phyloP scores from a whole-genome alignment of 192 early-diverging fungal species.

The Gaertneriomyces semiglobifer region DNA sequence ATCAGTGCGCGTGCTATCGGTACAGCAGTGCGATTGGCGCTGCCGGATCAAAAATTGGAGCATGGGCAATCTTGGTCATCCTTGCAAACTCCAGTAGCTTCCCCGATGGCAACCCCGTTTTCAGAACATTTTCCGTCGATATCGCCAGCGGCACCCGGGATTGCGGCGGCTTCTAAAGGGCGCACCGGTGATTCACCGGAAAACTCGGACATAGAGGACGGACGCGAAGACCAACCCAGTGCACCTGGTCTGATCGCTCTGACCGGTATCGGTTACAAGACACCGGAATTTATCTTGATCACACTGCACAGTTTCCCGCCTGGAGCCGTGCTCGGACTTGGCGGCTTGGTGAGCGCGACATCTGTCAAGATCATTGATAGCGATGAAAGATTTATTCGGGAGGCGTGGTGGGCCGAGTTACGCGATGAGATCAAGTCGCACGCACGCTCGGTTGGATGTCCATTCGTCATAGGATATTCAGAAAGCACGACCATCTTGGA shows the following conservation, averaged over 20 bases:
- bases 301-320: constrained; percentile 54
- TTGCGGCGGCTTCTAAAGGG: neutral
- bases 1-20: constrained; percentile 75
- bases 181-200: neutral
- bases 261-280: constrained; percentile 26
- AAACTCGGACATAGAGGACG: constrained; percentile 6
- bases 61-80: constrained; percentile 30
- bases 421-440: constrained; percentile 77
- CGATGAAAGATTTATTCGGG: constrained; percentile 47
- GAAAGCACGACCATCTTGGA: constrained; percentile 63
- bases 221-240: neutral
- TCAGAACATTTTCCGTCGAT: neutral
- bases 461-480: constrained; percentile 70
- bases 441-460: constrained; percentile 63
- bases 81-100: constrained; percentile 17
- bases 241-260: constrained; percentile 5
- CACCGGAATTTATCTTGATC: constrained; percentile 40
- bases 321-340: constrained; percentile 46
- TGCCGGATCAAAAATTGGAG: constrained; percentile 33
- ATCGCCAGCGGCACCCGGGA: neutral
- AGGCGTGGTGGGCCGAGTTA: constrained; percentile 69
- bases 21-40: constrained; percentile 63
- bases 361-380: constrained; percentile 63
- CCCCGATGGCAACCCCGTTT: constrained; percentile 19
- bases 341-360: constrained; percentile 60